Evolutionary conservation across 23 red algal genomes (phyloP).

Genomic region (Agarophyton chilense): DNA sequence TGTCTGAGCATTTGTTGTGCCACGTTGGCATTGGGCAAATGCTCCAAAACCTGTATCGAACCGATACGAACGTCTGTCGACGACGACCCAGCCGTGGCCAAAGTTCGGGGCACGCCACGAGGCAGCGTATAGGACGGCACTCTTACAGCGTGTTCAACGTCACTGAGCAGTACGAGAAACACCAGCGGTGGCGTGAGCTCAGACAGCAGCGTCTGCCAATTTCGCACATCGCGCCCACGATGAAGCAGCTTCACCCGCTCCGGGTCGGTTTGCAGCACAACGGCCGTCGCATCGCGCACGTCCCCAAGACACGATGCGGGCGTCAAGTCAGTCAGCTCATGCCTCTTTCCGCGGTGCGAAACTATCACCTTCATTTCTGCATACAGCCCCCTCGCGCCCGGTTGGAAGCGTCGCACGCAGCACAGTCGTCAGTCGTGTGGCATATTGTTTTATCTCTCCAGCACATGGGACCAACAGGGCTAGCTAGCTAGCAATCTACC

Average conservation of each 20-base stretch:
- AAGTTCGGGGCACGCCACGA: background rate
- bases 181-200: background rate
- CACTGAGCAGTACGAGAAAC: background rate
- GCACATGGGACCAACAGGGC: too few species aligned
- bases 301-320: background rate
- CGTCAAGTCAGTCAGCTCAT: background rate
- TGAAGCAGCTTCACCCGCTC: background rate
- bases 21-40: background rate
- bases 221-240: background rate
- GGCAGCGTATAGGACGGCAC: background rate
- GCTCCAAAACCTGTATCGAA: background rate
- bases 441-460: too few species aligned
- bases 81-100: background rate
- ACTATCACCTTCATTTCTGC: background rate
- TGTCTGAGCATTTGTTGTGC: conserved; percentile 63
- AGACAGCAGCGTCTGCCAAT: background rate
- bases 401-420: too few species aligned
- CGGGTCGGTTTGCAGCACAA: background rate
- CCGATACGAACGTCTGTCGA: background rate
- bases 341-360: conserved; percentile 2
- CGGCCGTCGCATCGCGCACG: background rate
- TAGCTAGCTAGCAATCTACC: too few species aligned
- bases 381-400: too few species aligned
- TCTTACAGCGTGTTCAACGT: background rate
- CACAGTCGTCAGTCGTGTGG: too few species aligned